Evolutionary conservation across 345 rosid species (phyloP).

Genomic region (Eucalyptus grandis): DNA sequence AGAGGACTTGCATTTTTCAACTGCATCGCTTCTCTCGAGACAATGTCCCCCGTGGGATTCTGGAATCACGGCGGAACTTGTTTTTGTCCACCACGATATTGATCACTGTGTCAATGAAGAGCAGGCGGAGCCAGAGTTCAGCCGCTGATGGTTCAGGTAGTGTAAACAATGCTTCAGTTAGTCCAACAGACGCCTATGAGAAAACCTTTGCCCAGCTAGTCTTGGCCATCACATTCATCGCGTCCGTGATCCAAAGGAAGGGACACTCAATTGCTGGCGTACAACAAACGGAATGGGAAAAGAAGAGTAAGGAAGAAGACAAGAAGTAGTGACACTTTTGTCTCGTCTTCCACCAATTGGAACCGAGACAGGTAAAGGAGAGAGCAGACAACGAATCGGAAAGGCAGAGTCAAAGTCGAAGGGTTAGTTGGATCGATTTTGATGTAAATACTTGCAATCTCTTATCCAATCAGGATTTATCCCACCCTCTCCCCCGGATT

Average conservation of each 20-base stretch:
- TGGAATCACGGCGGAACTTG: neutral
- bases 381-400: neutral
- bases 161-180: neutral
- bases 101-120: neutral
- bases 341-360: neutral
- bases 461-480: no score
- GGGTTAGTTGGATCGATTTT: no score
- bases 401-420: neutral
- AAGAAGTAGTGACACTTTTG: neutral
- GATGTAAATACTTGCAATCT: no score
- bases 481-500: neutral
- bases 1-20: no score
- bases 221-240: conserved; percentile 9
- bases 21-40: neutral
- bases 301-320: neutral
- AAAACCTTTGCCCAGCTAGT: conserved; percentile 21
- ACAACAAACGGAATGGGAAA: neutral
- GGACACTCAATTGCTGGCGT: conserved; percentile 16
- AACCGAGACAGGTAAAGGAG: neutral
- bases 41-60: neutral
- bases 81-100: neutral
- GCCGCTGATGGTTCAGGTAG: neutral
- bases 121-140: neutral
- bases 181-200: neutral
- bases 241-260: neutral